A percentile compares a stretch with the other conserved stretches of the same genome.
Evolutionary conservation across 2,329 filamentous ascomycete species (phyloP).

Genomic region (Trichocomaceae sp.): DNA sequence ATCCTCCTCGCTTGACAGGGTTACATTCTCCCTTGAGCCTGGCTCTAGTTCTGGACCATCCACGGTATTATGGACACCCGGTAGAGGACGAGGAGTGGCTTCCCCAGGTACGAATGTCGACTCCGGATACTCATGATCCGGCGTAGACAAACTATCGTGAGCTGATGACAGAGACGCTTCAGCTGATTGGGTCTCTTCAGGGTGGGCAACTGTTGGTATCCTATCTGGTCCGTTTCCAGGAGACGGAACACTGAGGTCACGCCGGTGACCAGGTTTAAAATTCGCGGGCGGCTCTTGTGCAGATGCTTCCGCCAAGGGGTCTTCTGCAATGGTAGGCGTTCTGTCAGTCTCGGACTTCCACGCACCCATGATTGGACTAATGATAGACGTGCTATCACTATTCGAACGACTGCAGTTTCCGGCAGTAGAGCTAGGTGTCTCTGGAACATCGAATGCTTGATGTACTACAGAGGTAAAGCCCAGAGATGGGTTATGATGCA

Average conservation of each 20-base stretch:
- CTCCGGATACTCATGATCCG: neutral
- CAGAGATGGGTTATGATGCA: constrained; percentile 49
- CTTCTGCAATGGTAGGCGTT: constrained; percentile 53
- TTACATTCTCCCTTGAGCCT: neutral
- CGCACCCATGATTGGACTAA: constrained; percentile 57
- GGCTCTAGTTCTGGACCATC: neutral
- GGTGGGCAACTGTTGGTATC: constrained; percentile 47
- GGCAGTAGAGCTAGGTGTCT: constrained; percentile 50
- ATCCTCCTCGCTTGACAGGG: constrained; percentile 1
- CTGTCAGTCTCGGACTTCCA: constrained; percentile 34
- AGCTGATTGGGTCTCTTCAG: constrained; percentile 37
- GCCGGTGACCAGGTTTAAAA: constrained; percentile 50
- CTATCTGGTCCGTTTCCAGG: constrained; percentile 56
- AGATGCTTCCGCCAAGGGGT: constrained; percentile 35
- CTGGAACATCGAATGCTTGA: constrained; percentile 57
- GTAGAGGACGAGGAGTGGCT: constrained; percentile 11
- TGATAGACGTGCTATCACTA: constrained; percentile 55
- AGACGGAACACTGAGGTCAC: constrained; percentile 53
- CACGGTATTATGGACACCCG: constrained; percentile 3
- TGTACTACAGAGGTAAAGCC: constrained; percentile 57
- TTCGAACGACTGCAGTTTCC: constrained; percentile 52
- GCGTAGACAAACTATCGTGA: neutral
- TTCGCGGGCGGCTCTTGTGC: constrained; percentile 20
- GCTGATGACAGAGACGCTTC: constrained; percentile 32
- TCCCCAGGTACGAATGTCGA: neutral